These are phyloP conservation scores for Cadophora malorum DNA, from an alignment of 2,329 filamentous ascomycete genomes.

Conservation along the genomic window DNA sequence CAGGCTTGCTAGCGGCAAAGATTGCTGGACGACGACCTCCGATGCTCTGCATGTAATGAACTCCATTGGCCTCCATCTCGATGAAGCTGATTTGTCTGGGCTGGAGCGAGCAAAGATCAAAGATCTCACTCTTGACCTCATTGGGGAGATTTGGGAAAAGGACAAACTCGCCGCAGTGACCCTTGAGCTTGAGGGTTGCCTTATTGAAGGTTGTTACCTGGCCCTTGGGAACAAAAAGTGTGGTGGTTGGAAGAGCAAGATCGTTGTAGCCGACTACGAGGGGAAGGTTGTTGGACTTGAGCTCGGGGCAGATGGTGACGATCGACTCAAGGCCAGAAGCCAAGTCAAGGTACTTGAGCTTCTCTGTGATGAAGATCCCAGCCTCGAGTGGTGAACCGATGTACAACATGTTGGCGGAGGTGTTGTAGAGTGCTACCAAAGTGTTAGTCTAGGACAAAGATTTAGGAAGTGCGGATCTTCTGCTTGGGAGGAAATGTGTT, in stretches of 20 bases:
- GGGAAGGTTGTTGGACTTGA: slow-evolving; percentile 12
- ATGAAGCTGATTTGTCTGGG: slow-evolving; percentile 8
- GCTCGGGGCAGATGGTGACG: background rate
- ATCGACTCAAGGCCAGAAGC: slow-evolving; percentile 5
- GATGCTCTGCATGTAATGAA: background rate
- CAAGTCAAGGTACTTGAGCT: slow-evolving; percentile 14
- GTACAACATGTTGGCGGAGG: background rate
- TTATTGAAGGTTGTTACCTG: slow-evolving; percentile 9
- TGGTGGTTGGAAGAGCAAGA: background rate
- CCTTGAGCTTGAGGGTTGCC: slow-evolving; percentile 4
- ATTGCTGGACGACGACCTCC: background rate
- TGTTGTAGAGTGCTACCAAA: background rate
- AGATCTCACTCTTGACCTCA: slow-evolving; percentile 28
- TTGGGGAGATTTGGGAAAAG: slow-evolving; percentile 25
- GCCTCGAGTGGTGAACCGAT: background rate
- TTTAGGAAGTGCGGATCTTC: background rate
- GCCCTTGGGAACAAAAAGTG: slow-evolving; percentile 16
- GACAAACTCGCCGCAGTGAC: slow-evolving; percentile 3
- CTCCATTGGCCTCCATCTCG: slow-evolving; percentile 2
- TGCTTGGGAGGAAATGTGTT: background rate
- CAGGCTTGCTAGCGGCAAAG: slow-evolving; percentile 2
- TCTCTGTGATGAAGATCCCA: slow-evolving; percentile 2
- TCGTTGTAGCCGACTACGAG: background rate
- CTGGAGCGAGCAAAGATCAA: background rate
- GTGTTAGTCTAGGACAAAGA: background rate